Conservation (phyloP, 208 protist genomes). For the Spongospora subterranea region DNA sequence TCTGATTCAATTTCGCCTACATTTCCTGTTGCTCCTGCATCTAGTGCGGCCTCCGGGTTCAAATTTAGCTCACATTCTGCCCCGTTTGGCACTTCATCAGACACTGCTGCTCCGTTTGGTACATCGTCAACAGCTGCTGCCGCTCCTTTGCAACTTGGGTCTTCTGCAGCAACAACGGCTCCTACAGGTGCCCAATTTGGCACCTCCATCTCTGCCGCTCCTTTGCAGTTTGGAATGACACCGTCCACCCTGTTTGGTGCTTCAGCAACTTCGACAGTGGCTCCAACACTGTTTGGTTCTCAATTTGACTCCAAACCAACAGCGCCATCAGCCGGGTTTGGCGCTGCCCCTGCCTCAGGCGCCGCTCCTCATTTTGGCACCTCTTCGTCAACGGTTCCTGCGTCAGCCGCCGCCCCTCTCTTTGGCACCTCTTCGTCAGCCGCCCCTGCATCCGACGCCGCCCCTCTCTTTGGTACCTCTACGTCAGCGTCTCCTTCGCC, state of each 20-base stretch:
- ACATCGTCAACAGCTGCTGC: background rate
- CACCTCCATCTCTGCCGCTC: no score
- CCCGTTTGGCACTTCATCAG: background rate
- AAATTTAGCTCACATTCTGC: background rate
- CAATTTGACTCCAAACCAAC: background rate
- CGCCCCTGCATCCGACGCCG: no score
- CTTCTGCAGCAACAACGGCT: background rate
- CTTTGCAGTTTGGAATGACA: no score
- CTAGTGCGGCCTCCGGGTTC: no score
- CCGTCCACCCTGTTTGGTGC: no score
- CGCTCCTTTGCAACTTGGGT: background rate
- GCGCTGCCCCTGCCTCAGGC: background rate
- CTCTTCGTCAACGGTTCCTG: background rate
- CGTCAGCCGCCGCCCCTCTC: no score
- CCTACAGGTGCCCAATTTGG: background rate
- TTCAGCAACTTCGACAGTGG: no score
- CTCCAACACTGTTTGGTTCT: background rate
- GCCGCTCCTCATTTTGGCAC: background rate
- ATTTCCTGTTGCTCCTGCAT: no score
- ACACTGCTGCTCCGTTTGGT: background rate
- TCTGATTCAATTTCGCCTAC: no score
- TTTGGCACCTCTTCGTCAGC: no score
- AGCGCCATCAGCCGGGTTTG: background rate
- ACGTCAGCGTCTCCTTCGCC: no score
- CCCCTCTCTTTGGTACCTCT: no score